Conservation (phyloP, 2,329 filamentous ascomycete species). For the Emericellopsis cladophorae region DNA sequence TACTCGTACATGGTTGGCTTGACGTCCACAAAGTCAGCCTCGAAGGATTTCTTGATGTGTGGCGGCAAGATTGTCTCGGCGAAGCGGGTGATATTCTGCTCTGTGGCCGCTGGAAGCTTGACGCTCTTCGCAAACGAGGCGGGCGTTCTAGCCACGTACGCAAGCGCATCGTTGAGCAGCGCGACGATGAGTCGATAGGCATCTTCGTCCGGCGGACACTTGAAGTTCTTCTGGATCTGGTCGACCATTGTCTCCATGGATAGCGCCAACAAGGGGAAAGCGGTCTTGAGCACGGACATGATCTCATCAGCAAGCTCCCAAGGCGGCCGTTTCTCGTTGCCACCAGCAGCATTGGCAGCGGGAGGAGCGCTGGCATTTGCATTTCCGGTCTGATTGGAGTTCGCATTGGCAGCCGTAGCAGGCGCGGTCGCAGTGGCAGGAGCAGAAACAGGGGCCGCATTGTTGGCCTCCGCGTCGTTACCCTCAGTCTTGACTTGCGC, state of each 20-base stretch:
- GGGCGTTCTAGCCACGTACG: constrained; percentile 82
- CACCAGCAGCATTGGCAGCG: too few relatives aligned
- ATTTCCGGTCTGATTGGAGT: too few relatives aligned
- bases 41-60: constrained; percentile 93
- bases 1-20: constrained; percentile 98
- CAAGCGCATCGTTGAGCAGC: constrained; percentile 85
- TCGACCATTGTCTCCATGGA: constrained; percentile 99
- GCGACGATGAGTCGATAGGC: constrained; percentile 97
- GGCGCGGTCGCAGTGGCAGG: constrained; percentile 6
- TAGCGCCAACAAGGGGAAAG: constrained; percentile 85
- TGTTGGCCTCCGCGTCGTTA: constrained; percentile 8
- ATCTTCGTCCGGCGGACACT: constrained; percentile 95
- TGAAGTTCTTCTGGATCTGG: constrained; percentile 98
- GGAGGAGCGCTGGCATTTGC: too few relatives aligned
- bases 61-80: constrained; percentile 89
- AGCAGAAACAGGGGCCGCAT: constrained; percentile 12
- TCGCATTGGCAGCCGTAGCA: neutral
- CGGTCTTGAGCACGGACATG: constrained; percentile 89
- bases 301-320: constrained; percentile 98
- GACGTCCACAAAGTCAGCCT: constrained; percentile 88
- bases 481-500: constrained; percentile 14
- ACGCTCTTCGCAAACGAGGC: constrained; percentile 79
- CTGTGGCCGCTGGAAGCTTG: constrained; percentile 79
- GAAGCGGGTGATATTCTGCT: constrained; percentile 93
- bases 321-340: constrained; percentile 54